Conservation (phyloP, 2,329 filamentous ascomycete species). For the Fusarium nelsonii region DNA sequence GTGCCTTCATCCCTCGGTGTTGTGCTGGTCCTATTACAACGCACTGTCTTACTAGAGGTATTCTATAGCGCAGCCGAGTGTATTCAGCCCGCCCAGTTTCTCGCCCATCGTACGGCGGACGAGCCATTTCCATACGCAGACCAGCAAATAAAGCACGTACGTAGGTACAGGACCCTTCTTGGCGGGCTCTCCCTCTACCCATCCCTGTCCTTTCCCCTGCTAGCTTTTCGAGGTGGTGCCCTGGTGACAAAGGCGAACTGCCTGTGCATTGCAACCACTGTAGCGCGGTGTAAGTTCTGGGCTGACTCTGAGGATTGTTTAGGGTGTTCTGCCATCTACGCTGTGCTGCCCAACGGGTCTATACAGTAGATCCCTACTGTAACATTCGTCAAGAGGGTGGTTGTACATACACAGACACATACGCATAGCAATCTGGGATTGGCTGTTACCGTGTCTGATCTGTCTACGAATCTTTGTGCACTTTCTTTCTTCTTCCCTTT, state of each 20-base stretch:
- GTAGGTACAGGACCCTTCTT: conserved; percentile 37
- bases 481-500: conserved; percentile 14
- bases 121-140: conserved; percentile 11
- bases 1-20: conserved; percentile 4
- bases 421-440: conserved; percentile 30
- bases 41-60: conserved; percentile 3
- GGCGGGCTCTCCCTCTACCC: conserved; percentile 29
- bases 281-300: conserved; percentile 16
- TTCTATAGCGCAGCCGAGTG: not conserved
- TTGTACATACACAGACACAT: conserved; percentile 24
- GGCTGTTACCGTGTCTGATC: conserved; percentile 28
- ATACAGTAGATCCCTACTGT: conserved; percentile 24
- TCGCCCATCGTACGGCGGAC: conserved; percentile 6
- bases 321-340: conserved; percentile 18
- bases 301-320: conserved; percentile 9
- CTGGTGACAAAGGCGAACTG: conserved; percentile 45
- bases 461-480: conserved; percentile 25
- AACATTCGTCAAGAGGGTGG: conserved; percentile 27
- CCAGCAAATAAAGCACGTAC: conserved; percentile 18
- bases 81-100: not conserved
- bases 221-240: conserved; percentile 37
- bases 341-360: conserved; percentile 12
- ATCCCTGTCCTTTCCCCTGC: conserved; percentile 37
- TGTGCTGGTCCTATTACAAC: conserved; percentile 16
- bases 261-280: conserved; percentile 25